A percentile compares a stretch with the other conserved stretches of the same genome.
Conservation (phyloP, 2,329 filamentous ascomycete species). For the Penicillium janthinellum region DNA sequence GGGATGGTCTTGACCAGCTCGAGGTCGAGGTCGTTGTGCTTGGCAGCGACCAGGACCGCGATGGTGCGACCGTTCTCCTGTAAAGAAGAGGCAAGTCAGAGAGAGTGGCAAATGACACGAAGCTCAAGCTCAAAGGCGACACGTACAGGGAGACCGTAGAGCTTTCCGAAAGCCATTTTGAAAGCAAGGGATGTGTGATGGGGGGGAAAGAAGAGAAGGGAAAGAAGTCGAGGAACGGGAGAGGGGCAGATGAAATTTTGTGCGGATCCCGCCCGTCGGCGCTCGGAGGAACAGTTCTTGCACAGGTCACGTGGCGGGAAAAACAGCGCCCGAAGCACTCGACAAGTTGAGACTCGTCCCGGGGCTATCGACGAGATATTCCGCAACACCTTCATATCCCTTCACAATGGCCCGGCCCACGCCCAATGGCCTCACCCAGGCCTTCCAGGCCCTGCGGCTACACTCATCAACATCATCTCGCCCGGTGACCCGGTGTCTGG, state of each 20-base stretch:
- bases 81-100: slow-evolving; percentile 22
- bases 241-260: slow-evolving; percentile 31
- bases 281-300: slow-evolving; percentile 24
- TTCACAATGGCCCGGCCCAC: slow-evolving; percentile 42
- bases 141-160: slow-evolving; percentile 83
- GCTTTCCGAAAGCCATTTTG: slow-evolving; percentile 96
- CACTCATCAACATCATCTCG: slow-evolving; percentile 33
- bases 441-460: slow-evolving; percentile 37
- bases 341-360: slow-evolving; percentile 10
- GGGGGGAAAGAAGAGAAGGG: slow-evolving; percentile 19
- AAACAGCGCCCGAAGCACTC: slow-evolving; percentile 17
- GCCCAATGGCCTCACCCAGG: slow-evolving; percentile 38
- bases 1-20: slow-evolving; percentile 70
- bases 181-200: slow-evolving; percentile 24
- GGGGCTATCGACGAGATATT: not conserved
- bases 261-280: slow-evolving; percentile 19
- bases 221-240: slow-evolving; percentile 11
- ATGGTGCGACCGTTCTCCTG: slow-evolving; percentile 89
- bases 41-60: slow-evolving; percentile 87
- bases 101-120: not conserved
- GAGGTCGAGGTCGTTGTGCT: slow-evolving; percentile 94
- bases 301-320: slow-evolving; percentile 25
- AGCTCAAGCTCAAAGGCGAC: not conserved
- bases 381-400: slow-evolving; percentile 1
- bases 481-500: slow-evolving; percentile 19